Conservation (phyloP, 192 early-diverging fungal species). For the Coemansia javaensis region DNA sequence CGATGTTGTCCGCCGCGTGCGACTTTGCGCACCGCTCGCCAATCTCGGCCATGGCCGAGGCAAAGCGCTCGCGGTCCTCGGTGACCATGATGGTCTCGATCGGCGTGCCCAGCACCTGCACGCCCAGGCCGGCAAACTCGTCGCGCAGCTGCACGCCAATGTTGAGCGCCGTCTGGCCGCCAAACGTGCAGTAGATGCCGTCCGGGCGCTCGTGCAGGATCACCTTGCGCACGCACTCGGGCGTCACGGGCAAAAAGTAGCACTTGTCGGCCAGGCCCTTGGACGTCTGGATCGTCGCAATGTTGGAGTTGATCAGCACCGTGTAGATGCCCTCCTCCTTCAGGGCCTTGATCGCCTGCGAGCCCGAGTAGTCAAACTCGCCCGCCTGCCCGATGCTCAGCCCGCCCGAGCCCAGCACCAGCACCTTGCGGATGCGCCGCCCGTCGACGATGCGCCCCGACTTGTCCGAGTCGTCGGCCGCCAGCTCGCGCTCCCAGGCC, state of each 20-base stretch:
- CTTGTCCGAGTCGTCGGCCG: slow-evolving; percentile 36
- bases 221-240: slow-evolving; percentile 93
- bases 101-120: slow-evolving; percentile 90
- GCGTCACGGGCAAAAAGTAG: slow-evolving; percentile 94
- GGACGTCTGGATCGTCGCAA: slow-evolving; percentile 98
- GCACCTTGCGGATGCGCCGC: slow-evolving; percentile 81
- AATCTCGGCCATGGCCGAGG: slow-evolving; percentile 79
- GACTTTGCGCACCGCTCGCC: slow-evolving; percentile 89
- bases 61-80: slow-evolving; percentile 95
- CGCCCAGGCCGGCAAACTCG: slow-evolving; percentile 84
- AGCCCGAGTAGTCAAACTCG: slow-evolving; percentile 98
- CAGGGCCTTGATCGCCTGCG: slow-evolving; percentile 96
- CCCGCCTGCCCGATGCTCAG: slow-evolving; percentile 98
- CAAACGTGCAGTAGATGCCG: slow-evolving; percentile 98
- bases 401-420: slow-evolving; percentile 95
- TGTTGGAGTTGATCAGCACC: slow-evolving; percentile 98
- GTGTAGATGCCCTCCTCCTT: slow-evolving; percentile 97
- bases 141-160: slow-evolving; percentile 84
- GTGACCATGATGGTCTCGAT: slow-evolving; percentile 95
- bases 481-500: slow-evolving; percentile 46
- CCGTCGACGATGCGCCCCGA: slow-evolving; percentile 50
- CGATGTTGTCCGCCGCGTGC: slow-evolving; percentile 69
- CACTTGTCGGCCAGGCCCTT: slow-evolving; percentile 96
- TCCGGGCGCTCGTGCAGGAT: slow-evolving; percentile 94
- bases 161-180: slow-evolving; percentile 97